Conservation (phyloP, 331 rosid genomes). For the Acacia concinna region DNA sequence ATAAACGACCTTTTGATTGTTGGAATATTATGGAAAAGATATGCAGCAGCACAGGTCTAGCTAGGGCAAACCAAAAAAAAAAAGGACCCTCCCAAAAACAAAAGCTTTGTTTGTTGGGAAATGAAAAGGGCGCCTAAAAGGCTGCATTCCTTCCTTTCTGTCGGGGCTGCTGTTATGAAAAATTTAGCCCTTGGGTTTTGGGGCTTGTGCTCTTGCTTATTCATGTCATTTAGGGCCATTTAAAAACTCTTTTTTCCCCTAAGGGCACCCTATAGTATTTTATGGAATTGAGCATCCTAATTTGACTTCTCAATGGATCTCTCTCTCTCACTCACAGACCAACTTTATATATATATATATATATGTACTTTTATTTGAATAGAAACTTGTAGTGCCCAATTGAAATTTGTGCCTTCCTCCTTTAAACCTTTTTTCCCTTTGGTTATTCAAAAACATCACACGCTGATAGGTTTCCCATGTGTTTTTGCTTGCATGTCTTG, state of each 20-base stretch:
- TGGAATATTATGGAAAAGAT: slow-evolving; percentile 32
- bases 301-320: slow-evolving; percentile 37
- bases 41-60: background rate
- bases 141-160: slow-evolving; percentile 85
- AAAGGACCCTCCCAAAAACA: slow-evolving; percentile 23
- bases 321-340: background rate
- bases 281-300: slow-evolving; percentile 44
- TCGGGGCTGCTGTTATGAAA: slow-evolving; percentile 64
- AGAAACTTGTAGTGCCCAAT: slow-evolving; percentile 32
- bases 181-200: slow-evolving; percentile 49
- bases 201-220: slow-evolving; percentile 44
- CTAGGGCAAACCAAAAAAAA: background rate
- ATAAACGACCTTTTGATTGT: slow-evolving; percentile 22
- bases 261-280: slow-evolving; percentile 32
- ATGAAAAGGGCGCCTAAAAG: slow-evolving; percentile 66
- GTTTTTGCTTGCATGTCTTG: background rate
- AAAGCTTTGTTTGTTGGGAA: slow-evolving; percentile 71
- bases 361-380: slow-evolving; percentile 11
- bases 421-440: slow-evolving; percentile 12
- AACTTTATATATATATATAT: background rate
- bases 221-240: slow-evolving; percentile 47
- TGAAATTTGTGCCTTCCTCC: slow-evolving; percentile 36
- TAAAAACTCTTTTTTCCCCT: background rate
- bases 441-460: slow-evolving; percentile 18
- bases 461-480: slow-evolving; percentile 29